Evolutionary conservation across 139 green algal genomes (phyloP).

Genomic region (Marvania coccoides): DNA sequence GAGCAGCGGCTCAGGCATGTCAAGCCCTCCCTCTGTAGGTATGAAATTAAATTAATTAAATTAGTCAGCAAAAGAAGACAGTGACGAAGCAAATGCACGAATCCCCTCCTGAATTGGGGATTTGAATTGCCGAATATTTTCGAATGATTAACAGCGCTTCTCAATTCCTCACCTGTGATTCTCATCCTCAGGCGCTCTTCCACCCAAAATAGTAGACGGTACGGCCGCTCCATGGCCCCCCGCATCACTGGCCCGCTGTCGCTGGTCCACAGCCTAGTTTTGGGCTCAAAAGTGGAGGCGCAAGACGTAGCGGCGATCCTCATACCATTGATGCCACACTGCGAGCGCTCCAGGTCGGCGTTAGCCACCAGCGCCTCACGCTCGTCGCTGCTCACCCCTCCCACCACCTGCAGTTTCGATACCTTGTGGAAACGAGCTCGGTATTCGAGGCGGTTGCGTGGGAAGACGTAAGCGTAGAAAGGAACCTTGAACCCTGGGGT

Average conservation of each 20-base stretch:
- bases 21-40: slow-evolving; percentile 27
- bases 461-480: background rate
- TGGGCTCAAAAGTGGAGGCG: no score
- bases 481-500: background rate
- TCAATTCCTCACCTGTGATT: background rate
- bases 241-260: slow-evolving; percentile 2
- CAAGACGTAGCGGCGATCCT: no score
- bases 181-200: slow-evolving; percentile 4
- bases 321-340: no score
- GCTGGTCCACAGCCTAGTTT: background rate
- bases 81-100: no score
- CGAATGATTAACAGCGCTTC: no score
- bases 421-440: background rate
- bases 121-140: no score
- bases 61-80: no score
- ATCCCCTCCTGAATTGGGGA: no score
- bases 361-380: no score
- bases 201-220: slow-evolving; percentile 20
- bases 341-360: no score
- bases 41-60: no score
- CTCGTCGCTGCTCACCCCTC: background rate
- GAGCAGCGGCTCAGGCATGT: slow-evolving; percentile 20
- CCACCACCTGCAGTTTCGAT: background rate
- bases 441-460: background rate
- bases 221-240: slow-evolving; percentile 15